Evolutionary conservation across 2,329 filamentous ascomycete species (phyloP).

Genomic region (Pseudocercospora cruenta): DNA sequence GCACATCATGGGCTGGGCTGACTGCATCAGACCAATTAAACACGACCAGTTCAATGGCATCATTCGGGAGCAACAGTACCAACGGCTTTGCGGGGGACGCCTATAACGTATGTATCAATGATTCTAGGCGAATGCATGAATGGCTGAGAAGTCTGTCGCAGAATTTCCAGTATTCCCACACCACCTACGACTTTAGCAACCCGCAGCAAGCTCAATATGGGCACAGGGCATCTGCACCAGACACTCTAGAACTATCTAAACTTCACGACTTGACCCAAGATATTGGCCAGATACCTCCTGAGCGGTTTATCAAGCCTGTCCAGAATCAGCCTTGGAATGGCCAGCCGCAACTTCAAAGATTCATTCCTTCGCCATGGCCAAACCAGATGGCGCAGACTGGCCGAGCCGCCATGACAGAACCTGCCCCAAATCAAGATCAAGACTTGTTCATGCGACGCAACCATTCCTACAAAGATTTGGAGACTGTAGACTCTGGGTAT

Average conservation of each 20-base stretch:
- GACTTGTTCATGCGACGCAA: not conserved
- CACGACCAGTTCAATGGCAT: slow-evolving; percentile 1
- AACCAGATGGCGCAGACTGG: not conserved
- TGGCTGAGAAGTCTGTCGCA: not conserved
- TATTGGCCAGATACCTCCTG: slow-evolving; percentile 12
- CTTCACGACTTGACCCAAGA: slow-evolving; percentile 9
- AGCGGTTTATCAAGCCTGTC: slow-evolving; percentile 17
- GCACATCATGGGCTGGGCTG: not conserved
- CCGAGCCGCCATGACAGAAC: slow-evolving; percentile 13
- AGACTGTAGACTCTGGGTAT: slow-evolving; percentile 25
- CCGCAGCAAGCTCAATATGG: not conserved
- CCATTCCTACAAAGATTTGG: not conserved
- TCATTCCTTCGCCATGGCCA: not conserved
- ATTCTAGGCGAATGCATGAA: no score
- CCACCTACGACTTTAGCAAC: not conserved
- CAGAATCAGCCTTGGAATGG: slow-evolving; percentile 17
- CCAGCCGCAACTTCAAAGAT: not conserved
- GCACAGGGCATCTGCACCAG: slow-evolving; percentile 4
- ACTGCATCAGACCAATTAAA: not conserved
- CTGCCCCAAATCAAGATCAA: slow-evolving; percentile 14
- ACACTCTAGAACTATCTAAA: slow-evolving; percentile 7
- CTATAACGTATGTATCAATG: not conserved
- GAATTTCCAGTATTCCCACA: not conserved
- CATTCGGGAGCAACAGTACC: slow-evolving; percentile 2
- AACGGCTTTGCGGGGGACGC: not conserved